phyloP scores from a whole-genome alignment of 257 asterid genomes.

The Salvia splendens region DNA sequence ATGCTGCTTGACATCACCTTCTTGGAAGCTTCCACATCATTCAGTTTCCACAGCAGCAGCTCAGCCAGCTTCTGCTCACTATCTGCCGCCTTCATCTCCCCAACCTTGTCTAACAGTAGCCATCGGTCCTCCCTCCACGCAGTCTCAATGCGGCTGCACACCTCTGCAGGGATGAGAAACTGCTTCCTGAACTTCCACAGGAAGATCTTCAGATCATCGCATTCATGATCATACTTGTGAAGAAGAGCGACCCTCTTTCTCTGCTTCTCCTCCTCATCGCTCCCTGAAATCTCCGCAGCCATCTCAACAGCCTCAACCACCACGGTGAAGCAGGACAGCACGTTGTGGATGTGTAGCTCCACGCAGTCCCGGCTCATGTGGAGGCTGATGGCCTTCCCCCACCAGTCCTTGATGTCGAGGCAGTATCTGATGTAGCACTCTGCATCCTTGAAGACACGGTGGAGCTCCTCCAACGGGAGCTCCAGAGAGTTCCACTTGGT shows the following conservation, averaged over 20 bases:
- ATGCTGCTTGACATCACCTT: constrained; percentile 49
- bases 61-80: constrained; percentile 53
- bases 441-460: constrained; percentile 64
- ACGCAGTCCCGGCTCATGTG: constrained; percentile 62
- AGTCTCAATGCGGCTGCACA: constrained; percentile 50
- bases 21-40: constrained; percentile 27
- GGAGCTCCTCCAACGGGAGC: constrained; percentile 82
- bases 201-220: constrained; percentile 54
- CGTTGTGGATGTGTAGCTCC: constrained; percentile 73
- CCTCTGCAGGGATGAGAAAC: constrained; percentile 60
- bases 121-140: constrained; percentile 76
- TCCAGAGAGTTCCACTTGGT: constrained; percentile 83
- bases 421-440: constrained; percentile 61
- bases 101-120: constrained; percentile 53
- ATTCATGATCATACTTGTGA: constrained; percentile 63
- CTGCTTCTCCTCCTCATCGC: constrained; percentile 65
- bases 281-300: constrained; percentile 73
- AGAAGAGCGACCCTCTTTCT: constrained; percentile 47
- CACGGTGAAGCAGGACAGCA: constrained; percentile 67
- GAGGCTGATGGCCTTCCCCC: constrained; percentile 81
- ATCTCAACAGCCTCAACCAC: constrained; percentile 89
- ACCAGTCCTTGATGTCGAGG: constrained; percentile 68
- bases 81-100: constrained; percentile 48
- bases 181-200: constrained; percentile 74
- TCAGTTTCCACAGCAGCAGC: constrained; percentile 50